Conservation (phyloP, 208 protist genomes). For the Porcisia deanei region DNA sequence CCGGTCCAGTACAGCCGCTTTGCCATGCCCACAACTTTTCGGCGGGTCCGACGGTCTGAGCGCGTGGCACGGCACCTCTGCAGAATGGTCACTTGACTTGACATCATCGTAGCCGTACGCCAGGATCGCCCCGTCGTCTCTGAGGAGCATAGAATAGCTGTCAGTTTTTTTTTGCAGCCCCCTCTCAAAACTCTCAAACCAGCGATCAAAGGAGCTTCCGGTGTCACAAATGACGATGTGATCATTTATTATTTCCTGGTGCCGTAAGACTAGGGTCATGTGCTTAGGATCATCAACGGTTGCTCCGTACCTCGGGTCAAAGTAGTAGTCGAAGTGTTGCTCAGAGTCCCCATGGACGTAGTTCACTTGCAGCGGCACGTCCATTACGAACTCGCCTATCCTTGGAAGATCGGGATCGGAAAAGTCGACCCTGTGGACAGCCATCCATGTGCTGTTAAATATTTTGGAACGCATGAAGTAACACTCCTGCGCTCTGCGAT, state of each 20-base stretch:
- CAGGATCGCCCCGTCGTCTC: slow-evolving; percentile 30
- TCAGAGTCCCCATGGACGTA: slow-evolving; percentile 8
- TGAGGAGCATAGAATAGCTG: slow-evolving; percentile 51
- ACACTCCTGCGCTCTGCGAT: slow-evolving; percentile 3
- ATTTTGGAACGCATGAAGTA: slow-evolving; percentile 27
- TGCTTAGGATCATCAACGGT: slow-evolving; percentile 1
- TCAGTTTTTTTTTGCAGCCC: slow-evolving; percentile 39
- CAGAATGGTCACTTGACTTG: too few species aligned
- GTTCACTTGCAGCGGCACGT: background rate
- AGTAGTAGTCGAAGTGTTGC: slow-evolving; percentile 22
- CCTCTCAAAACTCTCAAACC: slow-evolving; percentile 38
- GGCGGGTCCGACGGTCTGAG: too few species aligned
- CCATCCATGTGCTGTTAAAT: slow-evolving; percentile 6
- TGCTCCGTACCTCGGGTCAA: slow-evolving; percentile 8
- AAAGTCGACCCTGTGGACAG: slow-evolving; percentile 12
- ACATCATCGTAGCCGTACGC: slow-evolving; percentile 29
- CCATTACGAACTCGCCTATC: background rate
- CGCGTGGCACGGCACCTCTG: slow-evolving; percentile 2
- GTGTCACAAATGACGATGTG: slow-evolving; percentile 32
- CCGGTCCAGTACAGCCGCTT: slow-evolving; percentile 12
- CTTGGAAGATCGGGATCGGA: background rate
- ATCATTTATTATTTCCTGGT: slow-evolving; percentile 13
- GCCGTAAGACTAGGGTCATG: slow-evolving; percentile 21
- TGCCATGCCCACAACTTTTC: background rate
- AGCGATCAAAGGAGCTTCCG: slow-evolving; percentile 36